Conservation (phyloP, 1,139 yeast species). For the Kluyveromyces sp. region DNA sequence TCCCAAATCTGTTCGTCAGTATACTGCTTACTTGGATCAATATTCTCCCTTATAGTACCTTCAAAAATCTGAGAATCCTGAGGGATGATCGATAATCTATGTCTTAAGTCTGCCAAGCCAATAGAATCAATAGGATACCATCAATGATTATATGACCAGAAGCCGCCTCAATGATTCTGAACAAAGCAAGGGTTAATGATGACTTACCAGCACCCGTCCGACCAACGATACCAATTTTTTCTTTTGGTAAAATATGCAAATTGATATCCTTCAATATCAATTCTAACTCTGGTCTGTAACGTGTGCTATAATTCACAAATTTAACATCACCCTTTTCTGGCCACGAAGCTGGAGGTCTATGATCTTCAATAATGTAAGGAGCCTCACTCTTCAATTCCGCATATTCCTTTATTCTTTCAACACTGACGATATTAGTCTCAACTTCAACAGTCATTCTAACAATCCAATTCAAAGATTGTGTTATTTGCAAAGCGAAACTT, state of each 20-base stretch:
- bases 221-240: constrained; percentile 91
- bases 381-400: constrained; percentile 72
- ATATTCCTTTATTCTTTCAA: constrained; percentile 89
- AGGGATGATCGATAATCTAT: constrained; percentile 82
- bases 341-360: constrained; percentile 69
- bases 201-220: constrained; percentile 98
- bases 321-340: constrained; percentile 67
- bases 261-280: constrained; percentile 68
- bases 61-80: constrained; percentile 96
- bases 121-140: constrained; percentile 56
- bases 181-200: constrained; percentile 79
- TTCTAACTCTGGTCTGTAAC: constrained; percentile 79
- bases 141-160: constrained; percentile 72
- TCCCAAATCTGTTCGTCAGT: constrained; percentile 79
- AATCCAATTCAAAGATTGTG: constrained; percentile 93
- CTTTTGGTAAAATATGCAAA: constrained; percentile 61
- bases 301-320: constrained; percentile 70
- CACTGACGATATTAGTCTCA: constrained; percentile 93
- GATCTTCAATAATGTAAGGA: constrained; percentile 58
- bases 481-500: constrained; percentile 84
- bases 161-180: constrained; percentile 80
- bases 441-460: constrained; percentile 98
- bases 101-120: constrained; percentile 80
- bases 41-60: constrained; percentile 80
- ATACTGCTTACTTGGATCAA: constrained; percentile 71